These are phyloP conservation scores for Glaciozyma antarctica DNA, from an alignment of 768 basidiomycete species.

Conservation along the genomic window DNA sequence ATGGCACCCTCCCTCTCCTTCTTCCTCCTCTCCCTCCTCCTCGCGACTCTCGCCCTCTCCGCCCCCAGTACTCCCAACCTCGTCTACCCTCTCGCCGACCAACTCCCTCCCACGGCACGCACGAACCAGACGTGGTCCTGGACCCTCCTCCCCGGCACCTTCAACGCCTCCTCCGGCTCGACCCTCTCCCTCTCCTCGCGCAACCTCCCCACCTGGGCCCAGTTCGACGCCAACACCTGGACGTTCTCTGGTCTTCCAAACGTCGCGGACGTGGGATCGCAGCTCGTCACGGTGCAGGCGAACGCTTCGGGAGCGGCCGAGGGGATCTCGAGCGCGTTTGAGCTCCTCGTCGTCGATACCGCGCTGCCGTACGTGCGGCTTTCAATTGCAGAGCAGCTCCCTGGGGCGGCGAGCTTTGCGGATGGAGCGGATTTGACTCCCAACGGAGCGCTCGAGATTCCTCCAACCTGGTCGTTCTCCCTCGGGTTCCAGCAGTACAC, in stretches of 20 bases:
- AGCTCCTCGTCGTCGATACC: slow-evolving; percentile 48
- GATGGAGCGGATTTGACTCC: slow-evolving; percentile 31
- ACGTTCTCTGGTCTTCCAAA: slow-evolving; percentile 65
- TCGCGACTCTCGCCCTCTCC: neutral
- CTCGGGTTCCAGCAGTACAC: slow-evolving; percentile 68
- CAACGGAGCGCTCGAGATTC: slow-evolving; percentile 54
- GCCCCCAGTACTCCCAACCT: slow-evolving; percentile 37
- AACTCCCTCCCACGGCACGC: slow-evolving; percentile 71
- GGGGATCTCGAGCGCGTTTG: slow-evolving; percentile 45
- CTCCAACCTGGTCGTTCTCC: slow-evolving; percentile 78
- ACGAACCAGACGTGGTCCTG: slow-evolving; percentile 57
- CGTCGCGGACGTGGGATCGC: slow-evolving; percentile 54
- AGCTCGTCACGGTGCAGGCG: slow-evolving; percentile 56
- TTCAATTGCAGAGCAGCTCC: slow-evolving; percentile 41
- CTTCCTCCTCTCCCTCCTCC: neutral
- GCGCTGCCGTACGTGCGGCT: slow-evolving; percentile 42
- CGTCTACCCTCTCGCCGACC: slow-evolving; percentile 54
- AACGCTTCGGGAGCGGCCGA: slow-evolving; percentile 43
- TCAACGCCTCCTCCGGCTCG: slow-evolving; percentile 40
- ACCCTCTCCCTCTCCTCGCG: slow-evolving; percentile 41
- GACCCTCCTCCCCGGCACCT: slow-evolving; percentile 59
- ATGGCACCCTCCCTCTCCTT: neutral
- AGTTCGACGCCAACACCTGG: slow-evolving; percentile 53
- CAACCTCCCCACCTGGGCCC: slow-evolving; percentile 64
- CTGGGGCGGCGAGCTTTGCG: slow-evolving; percentile 17